Base-by-base conservation (phyloP, 2,329 filamentous ascomycete genomes). In the Thermothelomyces thermophilus region DNA sequence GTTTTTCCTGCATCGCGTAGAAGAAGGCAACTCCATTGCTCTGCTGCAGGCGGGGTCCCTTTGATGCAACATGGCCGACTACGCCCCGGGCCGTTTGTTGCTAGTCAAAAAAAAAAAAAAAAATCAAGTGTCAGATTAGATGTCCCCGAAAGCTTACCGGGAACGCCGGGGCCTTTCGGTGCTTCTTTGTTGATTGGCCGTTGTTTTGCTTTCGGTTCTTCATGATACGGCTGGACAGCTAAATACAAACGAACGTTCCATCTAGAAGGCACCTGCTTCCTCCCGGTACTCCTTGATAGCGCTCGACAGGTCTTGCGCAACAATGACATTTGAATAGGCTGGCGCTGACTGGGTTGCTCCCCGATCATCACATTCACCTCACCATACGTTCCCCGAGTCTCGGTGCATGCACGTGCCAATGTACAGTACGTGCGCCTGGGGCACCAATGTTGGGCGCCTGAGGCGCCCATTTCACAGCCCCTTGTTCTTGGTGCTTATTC, bases 1-100 rank as follows among this genome's bases (percentile, higher is more conserved):
- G 51, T 46, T 52, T 48, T 52, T 34, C 43, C 30, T 47, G 9
- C 33, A 33, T 48, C 54, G 50, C 36, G 35, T 39, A 46, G 13
- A 41, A 31, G 50, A 41, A 36, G 22, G 46, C 5, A 31, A 19
- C 50, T 49, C 50, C 48, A 41, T 19, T 48, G 44, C 36, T 40
- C 13, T 35, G 14, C n/a, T 50, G 50, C 30, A 40, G 42, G 33
- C 19, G 41, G 37, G 30, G 31, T 36, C 31, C 46, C 42, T 26
- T 13, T 17, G 33, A 48, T 51, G 40, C 39, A 19, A 46, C 42
- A 11, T 34, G 41, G 41, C 52, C 52, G 49, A 52, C 46, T 34
- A 43, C 52, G 41, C 37, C 37, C 34, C 41, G 44, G 33, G 11
- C 33, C 41, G 34, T 37, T 46, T 41, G 35, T 39, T 16, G 26